Conservation (phyloP, 176 grass and related monocot genomes). For the Musa itinerans region DNA sequence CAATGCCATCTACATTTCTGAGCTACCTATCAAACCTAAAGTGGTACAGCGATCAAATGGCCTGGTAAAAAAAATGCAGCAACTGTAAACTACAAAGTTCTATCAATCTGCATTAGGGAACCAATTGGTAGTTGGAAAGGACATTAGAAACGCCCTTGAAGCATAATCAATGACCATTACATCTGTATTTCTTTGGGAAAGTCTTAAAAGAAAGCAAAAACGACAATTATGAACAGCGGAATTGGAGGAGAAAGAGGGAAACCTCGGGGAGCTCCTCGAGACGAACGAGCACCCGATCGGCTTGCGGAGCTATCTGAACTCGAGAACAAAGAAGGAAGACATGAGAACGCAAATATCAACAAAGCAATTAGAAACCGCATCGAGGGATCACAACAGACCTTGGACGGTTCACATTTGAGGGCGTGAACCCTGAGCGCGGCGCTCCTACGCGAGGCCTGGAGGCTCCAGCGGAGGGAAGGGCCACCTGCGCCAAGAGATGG, state of each 20-base stretch:
- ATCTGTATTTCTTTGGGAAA: no score
- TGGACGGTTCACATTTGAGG: slow-evolving; percentile 65
- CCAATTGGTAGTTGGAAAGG: no score
- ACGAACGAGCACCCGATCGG: slow-evolving; percentile 76
- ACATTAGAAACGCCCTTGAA: no score
- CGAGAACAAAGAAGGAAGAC: neutral
- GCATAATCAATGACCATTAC: no score
- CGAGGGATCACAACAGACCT: slow-evolving; percentile 16
- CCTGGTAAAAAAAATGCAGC: no score
- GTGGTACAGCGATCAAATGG: neutral
- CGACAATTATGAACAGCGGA: neutral
- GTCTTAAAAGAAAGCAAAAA: neutral
- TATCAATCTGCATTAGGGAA: no score
- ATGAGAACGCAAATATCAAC: neutral
- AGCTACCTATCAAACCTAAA: neutral
- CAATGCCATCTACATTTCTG: no score
- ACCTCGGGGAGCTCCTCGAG: slow-evolving; percentile 87
- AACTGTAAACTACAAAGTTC: no score
- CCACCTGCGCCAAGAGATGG: slow-evolving; percentile 6
- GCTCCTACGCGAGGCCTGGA: slow-evolving; percentile 13
- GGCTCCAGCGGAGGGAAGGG: neutral
- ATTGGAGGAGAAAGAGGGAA: neutral
- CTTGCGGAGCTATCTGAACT: slow-evolving; percentile 63
- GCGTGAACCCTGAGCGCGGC: slow-evolving; percentile 34
- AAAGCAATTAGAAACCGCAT: neutral